A percentile compares a stretch with the other conserved stretches of the same genome.
Conservation (phyloP, 2,329 filamentous ascomycete genomes). For the Pseudofabraea citricarpa region DNA sequence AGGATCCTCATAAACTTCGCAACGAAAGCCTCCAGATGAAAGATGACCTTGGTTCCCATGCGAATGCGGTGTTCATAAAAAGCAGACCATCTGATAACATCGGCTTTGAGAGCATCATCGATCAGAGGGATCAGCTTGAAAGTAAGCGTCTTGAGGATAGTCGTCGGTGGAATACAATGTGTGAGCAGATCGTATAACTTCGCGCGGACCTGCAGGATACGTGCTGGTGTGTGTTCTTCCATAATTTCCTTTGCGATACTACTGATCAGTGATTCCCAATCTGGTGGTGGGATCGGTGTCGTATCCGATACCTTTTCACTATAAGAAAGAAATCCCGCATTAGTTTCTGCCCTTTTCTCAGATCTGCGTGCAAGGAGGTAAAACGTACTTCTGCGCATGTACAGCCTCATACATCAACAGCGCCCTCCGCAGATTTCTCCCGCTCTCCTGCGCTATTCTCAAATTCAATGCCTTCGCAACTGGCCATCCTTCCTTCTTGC, state of each 20-base stretch:
- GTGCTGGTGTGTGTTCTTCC: conserved; percentile 83
- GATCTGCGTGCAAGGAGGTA: not conserved
- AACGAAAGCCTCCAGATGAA: conserved; percentile 96
- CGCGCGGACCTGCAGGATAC: conserved; percentile 81
- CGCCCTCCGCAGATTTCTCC: conserved; percentile 82
- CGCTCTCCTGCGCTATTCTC: conserved; percentile 85
- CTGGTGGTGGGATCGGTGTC: conserved; percentile 87
- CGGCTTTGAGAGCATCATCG: conserved; percentile 83
- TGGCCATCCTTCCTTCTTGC: conserved; percentile 81
- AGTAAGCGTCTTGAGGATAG: conserved; percentile 88
- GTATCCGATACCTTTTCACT: conserved; percentile 87
- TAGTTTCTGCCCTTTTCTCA: not conserved
- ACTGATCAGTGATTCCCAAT: conserved; percentile 90
- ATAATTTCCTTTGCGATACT: conserved; percentile 92
- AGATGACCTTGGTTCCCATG: conserved; percentile 91
- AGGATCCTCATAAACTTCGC: conserved; percentile 97
- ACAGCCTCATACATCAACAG: conserved; percentile 96
- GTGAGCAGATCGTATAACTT: conserved; percentile 97
- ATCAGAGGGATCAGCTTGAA: conserved; percentile 87
- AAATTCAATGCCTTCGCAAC: conserved; percentile 69
- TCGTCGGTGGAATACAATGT: conserved; percentile 94
- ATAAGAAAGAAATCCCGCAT: conserved; percentile 25
- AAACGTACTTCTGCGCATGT: conserved; percentile 86
- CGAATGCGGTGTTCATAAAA: conserved; percentile 97
- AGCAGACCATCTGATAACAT: conserved; percentile 92